Percentiles rank a stretch among this genome's conserved stretches.
Evolutionary conservation across 1,284 basidiomycete species (phyloP).

Genomic region (Tilletia horrida): DNA sequence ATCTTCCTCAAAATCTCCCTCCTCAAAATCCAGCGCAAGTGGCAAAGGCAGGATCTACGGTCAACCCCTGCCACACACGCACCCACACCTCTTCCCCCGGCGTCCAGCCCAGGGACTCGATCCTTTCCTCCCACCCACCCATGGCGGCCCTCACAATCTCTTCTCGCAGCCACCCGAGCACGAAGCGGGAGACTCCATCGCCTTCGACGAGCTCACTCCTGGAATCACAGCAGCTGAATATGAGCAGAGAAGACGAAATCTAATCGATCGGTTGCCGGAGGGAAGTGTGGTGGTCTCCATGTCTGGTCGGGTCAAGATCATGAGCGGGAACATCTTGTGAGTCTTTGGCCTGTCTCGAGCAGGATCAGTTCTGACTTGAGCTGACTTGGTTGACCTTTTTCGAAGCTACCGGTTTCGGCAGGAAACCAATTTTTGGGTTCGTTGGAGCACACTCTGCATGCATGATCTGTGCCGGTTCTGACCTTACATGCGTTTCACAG

Average conservation of each 20-base stretch:
- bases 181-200: constrained; percentile 28
- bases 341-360: neutral
- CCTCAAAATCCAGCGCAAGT: neutral
- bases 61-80: constrained; percentile 72
- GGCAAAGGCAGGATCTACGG: constrained; percentile 59
- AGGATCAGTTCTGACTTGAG: no score
- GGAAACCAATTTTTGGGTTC: constrained; percentile 37
- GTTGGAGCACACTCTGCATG: neutral
- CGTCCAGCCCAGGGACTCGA: constrained; percentile 29
- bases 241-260: constrained; percentile 67
- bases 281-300: constrained; percentile 75
- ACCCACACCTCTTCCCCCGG: constrained; percentile 69
- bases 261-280: constrained; percentile 76
- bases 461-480: constrained; percentile 23
- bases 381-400: neutral
- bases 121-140: neutral
- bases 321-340: constrained; percentile 58
- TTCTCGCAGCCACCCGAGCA: constrained; percentile 25
- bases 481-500: constrained; percentile 68
- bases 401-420: constrained; percentile 90
- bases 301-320: constrained; percentile 77
- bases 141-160: constrained; percentile 26
- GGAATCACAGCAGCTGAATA: constrained; percentile 81
- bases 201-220: constrained; percentile 69
- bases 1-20: neutral